Evolutionary conservation across 768 basidiomycete species (phyloP).

Genomic region (Auricularia auricula-judae): DNA sequence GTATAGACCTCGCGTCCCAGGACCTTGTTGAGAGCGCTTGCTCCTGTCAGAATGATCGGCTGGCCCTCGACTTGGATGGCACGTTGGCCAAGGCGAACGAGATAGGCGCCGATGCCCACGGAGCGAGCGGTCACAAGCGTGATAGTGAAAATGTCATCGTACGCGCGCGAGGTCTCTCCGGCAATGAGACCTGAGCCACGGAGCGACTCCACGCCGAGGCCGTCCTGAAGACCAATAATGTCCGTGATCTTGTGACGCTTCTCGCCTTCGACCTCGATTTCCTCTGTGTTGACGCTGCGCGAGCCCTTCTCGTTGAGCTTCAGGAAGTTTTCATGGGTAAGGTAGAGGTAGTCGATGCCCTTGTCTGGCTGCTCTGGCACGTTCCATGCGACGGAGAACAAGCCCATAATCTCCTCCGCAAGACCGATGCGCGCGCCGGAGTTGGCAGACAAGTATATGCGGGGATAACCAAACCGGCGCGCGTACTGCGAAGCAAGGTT

Average conservation of each 20-base stretch:
- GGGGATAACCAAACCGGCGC: slow-evolving; percentile 75
- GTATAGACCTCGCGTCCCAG: slow-evolving; percentile 98
- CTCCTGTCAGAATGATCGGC: slow-evolving; percentile 97
- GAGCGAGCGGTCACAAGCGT: slow-evolving; percentile 97
- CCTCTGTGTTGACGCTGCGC: slow-evolving; percentile 65
- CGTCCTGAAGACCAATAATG: slow-evolving; percentile 94
- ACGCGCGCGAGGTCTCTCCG: slow-evolving; percentile 95
- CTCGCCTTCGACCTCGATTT: slow-evolving; percentile 81
- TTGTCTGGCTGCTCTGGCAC: slow-evolving; percentile 77
- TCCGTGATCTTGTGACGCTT: slow-evolving; percentile 89
- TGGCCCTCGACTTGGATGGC: slow-evolving; percentile 99
- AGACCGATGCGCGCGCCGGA: slow-evolving; percentile 95
- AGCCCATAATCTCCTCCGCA: slow-evolving; percentile 78
- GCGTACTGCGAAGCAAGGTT: slow-evolving; percentile 91
- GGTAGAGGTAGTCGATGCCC: slow-evolving; percentile 91
- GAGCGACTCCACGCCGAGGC: slow-evolving; percentile 91
- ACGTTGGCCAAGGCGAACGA: slow-evolving; percentile 94
- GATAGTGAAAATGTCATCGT: slow-evolving; percentile 99
- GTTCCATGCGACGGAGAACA: slow-evolving; percentile 91
- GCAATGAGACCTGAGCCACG: slow-evolving; percentile 97
- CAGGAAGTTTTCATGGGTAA: slow-evolving; percentile 84
- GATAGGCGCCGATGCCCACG: slow-evolving; percentile 97
- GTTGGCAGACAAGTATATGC: slow-evolving; percentile 97
- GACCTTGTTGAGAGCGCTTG: slow-evolving; percentile 94
- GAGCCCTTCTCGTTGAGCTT: slow-evolving; percentile 81